A percentile compares a stretch with the other conserved stretches of the same genome.
Evolutionary conservation across 331 rosid genomes (phyloP).

Genomic region (Telfairia occidentalis): DNA sequence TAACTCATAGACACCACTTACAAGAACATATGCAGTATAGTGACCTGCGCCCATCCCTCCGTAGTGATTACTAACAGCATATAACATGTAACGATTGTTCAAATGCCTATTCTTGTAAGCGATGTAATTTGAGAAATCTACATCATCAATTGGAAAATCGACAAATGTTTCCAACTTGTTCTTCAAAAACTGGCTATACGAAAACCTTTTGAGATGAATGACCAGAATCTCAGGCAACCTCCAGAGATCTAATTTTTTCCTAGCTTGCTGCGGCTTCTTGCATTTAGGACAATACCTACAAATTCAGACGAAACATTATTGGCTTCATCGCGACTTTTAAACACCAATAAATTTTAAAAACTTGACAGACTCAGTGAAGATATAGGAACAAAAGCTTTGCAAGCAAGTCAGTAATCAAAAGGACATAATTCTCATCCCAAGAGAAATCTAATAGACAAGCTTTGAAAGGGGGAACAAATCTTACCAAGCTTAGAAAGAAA

Average conservation of each 20-base stretch:
- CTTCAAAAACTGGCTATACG: slow-evolving; percentile 34
- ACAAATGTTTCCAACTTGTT: slow-evolving; percentile 72
- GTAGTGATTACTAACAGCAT: slow-evolving; percentile 77
- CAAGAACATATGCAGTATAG: slow-evolving; percentile 68
- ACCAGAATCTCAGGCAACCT: slow-evolving; percentile 79
- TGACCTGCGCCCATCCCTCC: slow-evolving; percentile 87
- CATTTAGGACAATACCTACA: slow-evolving; percentile 76
- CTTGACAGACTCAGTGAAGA: neutral
- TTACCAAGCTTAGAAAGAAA: neutral
- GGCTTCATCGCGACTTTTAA: neutral
- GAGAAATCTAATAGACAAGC: neutral
- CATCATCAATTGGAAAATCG: slow-evolving; percentile 61
- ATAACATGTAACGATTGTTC: slow-evolving; percentile 41
- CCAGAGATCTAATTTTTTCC: slow-evolving; percentile 89
- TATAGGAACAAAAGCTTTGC: neutral
- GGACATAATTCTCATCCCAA: neutral
- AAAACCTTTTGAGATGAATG: slow-evolving; percentile 81
- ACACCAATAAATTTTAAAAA: neutral
- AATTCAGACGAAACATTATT: slow-evolving; percentile 8
- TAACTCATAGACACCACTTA: slow-evolving; percentile 26
- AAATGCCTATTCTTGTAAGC: slow-evolving; percentile 22
- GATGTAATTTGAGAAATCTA: slow-evolving; percentile 47
- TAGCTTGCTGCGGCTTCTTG: slow-evolving; percentile 66
- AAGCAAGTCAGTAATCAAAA: neutral
- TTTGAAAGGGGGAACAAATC: neutral